A percentile compares a stretch with the other conserved stretches of the same genome.
Conservation (phyloP, 139 green algal genomes). For the Chlorella sp. region DNA sequence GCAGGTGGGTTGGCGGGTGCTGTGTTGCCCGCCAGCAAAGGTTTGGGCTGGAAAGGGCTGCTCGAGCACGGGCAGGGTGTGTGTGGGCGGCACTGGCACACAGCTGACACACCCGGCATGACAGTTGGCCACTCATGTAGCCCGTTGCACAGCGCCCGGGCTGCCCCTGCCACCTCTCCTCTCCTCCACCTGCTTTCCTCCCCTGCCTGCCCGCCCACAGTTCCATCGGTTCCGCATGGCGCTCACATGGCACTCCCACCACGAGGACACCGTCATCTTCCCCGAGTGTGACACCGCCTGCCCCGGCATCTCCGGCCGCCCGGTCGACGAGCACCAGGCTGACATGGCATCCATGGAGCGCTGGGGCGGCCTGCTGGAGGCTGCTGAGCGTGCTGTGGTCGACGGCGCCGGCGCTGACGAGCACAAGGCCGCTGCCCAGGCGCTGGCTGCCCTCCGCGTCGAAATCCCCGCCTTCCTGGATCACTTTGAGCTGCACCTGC, state of each 20-base stretch:
- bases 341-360: constrained; percentile 21
- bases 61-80: too few relatives aligned
- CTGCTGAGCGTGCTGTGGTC: background rate
- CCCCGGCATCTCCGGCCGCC: background rate
- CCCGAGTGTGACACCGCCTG: background rate
- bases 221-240: constrained; percentile 32
- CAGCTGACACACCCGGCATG: background rate
- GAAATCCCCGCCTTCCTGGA: constrained; percentile 22
- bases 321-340: constrained; percentile 5
- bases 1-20: background rate
- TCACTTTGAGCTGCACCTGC: constrained; percentile 17
- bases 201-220: background rate
- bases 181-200: background rate
- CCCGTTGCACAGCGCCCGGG: background rate
- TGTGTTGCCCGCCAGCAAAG: too few relatives aligned
- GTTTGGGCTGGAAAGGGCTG: background rate
- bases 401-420: background rate
- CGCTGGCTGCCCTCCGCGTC: background rate
- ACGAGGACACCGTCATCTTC: constrained; percentile 17
- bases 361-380: constrained; percentile 20
- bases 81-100: background rate
- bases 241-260: constrained; percentile 27
- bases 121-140: background rate
- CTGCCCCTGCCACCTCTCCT: background rate
- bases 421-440: background rate